Conservation (phyloP, 2,329 filamentous ascomycete genomes). For the Podosphaera fusca region DNA sequence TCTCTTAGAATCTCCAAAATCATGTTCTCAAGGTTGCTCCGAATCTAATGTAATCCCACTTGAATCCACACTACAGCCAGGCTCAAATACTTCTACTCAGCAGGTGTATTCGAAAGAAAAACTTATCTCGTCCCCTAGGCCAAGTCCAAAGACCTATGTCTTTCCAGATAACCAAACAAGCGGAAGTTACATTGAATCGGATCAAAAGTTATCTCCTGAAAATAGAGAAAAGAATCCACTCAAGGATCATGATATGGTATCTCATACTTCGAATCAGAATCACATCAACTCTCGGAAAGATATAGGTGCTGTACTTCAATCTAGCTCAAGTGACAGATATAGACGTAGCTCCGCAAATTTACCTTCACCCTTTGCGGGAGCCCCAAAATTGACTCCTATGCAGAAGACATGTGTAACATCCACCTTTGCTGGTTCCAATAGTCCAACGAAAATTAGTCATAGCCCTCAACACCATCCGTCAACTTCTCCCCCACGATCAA, state of each 20-base stretch:
- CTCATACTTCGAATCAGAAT: background rate
- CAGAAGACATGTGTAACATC: background rate
- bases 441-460: slow-evolving; percentile 2
- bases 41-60: no score
- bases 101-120: no score
- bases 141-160: no score
- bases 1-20: no score
- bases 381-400: slow-evolving; percentile 13
- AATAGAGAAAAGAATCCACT: background rate
- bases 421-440: slow-evolving; percentile 5
- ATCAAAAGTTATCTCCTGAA: background rate
- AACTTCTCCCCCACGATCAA: slow-evolving; percentile 6
- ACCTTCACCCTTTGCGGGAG: slow-evolving; percentile 12
- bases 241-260: background rate
- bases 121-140: no score
- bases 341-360: slow-evolving; percentile 12
- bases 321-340: slow-evolving; percentile 6
- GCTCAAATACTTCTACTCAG: no score
- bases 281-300: background rate
- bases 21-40: no score
- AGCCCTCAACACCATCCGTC: slow-evolving; percentile 4
- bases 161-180: background rate
- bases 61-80: no score
- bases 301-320: slow-evolving; percentile 1
- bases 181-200: background rate